A percentile compares a stretch with the other conserved stretches of the same genome.
phyloP scores from a whole-genome alignment of 1,284 basidiomycete species.

The Xerocomus amazonicus region DNA sequence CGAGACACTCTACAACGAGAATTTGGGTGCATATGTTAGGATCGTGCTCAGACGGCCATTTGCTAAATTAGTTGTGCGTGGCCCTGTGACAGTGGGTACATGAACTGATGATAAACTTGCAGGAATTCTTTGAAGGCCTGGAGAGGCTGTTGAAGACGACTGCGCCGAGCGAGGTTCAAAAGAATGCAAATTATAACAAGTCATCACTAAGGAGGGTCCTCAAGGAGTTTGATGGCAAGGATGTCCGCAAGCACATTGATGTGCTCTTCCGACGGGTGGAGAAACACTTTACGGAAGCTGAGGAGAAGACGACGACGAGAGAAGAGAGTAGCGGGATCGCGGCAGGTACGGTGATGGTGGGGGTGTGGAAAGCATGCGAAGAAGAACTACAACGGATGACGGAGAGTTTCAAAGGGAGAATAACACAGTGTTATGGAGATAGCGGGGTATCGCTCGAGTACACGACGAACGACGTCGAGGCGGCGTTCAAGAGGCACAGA shows the following conservation, averaged over 20 bases:
- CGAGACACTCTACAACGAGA: constrained; percentile 84
- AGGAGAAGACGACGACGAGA: constrained; percentile 57
- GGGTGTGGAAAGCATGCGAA: constrained; percentile 87
- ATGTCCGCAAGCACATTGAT: constrained; percentile 85
- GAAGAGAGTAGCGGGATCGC: constrained; percentile 57
- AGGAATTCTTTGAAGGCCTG: constrained; percentile 95
- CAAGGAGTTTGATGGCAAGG: constrained; percentile 85
- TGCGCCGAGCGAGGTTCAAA: constrained; percentile 74
- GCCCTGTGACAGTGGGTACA: not conserved
- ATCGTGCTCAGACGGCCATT: constrained; percentile 86
- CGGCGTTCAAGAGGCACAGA: constrained; percentile 68
- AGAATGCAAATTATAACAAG: constrained; percentile 76
- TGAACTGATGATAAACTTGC: constrained; percentile 12
- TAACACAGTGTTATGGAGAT: constrained; percentile 76
- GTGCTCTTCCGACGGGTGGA: constrained; percentile 87
- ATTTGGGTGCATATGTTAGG: constrained; percentile 81
- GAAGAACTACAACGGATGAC: constrained; percentile 75
- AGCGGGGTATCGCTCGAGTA: constrained; percentile 73
- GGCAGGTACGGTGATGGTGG: constrained; percentile 68
- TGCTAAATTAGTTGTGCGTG: constrained; percentile 79
- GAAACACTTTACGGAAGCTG: constrained; percentile 88
- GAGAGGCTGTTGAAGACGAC: constrained; percentile 83
- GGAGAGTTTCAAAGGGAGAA: constrained; percentile 62
- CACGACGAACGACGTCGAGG: constrained; percentile 70
- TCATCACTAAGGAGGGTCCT: constrained; percentile 79